Evolutionary conservation across 257 asterid genomes (phyloP).

Genomic region (Euphrasia confusa): DNA sequence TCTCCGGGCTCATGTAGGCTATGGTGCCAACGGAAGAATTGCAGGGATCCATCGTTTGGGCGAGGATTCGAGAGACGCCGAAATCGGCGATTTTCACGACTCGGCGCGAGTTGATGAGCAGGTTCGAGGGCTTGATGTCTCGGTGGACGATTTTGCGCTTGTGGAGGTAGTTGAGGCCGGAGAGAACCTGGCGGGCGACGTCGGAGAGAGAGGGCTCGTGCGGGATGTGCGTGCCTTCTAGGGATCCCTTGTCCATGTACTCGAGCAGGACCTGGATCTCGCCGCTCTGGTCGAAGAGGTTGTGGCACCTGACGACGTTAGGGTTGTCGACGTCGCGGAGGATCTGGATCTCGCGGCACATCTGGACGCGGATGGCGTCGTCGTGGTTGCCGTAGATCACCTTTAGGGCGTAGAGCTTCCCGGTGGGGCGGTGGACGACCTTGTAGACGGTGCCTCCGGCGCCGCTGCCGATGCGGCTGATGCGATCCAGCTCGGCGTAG

Average conservation of each 20-base stretch:
- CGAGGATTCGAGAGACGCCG: conserved; percentile 66
- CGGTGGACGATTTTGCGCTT: conserved; percentile 75
- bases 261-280: conserved; percentile 80
- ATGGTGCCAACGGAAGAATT: conserved; percentile 87
- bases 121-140: conserved; percentile 80
- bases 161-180: conserved; percentile 69
- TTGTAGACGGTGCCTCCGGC: conserved; percentile 88
- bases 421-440: conserved; percentile 72
- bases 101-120: conserved; percentile 52
- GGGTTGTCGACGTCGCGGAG: conserved; percentile 79
- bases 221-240: conserved; percentile 55
- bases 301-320: conserved; percentile 72
- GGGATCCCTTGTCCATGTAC: conserved; percentile 74
- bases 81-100: conserved; percentile 76
- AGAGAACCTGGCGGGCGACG: conserved; percentile 65
- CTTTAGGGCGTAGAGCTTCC: conserved; percentile 59
- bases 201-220: conserved; percentile 59
- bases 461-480: conserved; percentile 81
- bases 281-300: conserved; percentile 66
- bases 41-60: conserved; percentile 90
- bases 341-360: conserved; percentile 86
- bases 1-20: conserved; percentile 88
- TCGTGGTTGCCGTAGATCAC: conserved; percentile 84
- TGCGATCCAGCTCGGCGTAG: conserved; percentile 69
- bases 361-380: conserved; percentile 65